Evolutionary conservation across 352 stramenopile species (phyloP), one percentile per base, ranked within the genome.

Genomic region (Thraustochytrium striatum): DNA sequence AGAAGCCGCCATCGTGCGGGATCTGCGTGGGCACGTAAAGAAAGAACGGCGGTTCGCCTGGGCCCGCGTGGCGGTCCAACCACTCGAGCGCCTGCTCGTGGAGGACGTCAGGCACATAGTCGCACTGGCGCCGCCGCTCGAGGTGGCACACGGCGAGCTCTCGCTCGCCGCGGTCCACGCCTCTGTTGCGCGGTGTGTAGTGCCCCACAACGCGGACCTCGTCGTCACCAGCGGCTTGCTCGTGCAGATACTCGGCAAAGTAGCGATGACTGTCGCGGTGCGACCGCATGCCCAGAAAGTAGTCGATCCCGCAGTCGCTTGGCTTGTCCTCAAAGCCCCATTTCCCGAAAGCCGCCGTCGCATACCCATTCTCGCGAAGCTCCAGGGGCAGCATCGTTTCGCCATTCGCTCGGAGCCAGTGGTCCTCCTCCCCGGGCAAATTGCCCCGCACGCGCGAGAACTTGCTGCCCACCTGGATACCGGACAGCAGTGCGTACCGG

Each of bases 21-120:
- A 75, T 75, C 50, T 75, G 65, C 9, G 30, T 62, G n/a, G 65
- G 11, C 28, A 61, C 58, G n/a, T 36, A 75, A 9, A 75, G 47
- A 70, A 75, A 75, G 5, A 75, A 75, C 21, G 65, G 65, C 21
- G 11, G 25, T 13, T 75, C 47, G 3, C 52, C 65, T 9, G 33
- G 7, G 5, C 16, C 52, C 21, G 65, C 65, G 7, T 16, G 19
- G 35, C 25, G 7, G 16, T 72, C 65, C 3, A 75, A 43, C 65
- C 65, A 75, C 11, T 41, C 25, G 33, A 75, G n/a, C 13, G 65
- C 65, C 47, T 75, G 65, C 11, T 7, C 61, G 41, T 75, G 65
- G 7, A 75, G 65, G n/a, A 75, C 65, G 50, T 75, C 65, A 39
- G 65, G 65, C 21, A 75, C 52, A 32, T 75, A 75, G 52, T 75